Percentiles rank a stretch among this genome's conserved stretches.
Evolutionary conservation across 2,329 filamentous ascomycete genomes (phyloP).

Genomic region (Didymella pinodella): DNA sequence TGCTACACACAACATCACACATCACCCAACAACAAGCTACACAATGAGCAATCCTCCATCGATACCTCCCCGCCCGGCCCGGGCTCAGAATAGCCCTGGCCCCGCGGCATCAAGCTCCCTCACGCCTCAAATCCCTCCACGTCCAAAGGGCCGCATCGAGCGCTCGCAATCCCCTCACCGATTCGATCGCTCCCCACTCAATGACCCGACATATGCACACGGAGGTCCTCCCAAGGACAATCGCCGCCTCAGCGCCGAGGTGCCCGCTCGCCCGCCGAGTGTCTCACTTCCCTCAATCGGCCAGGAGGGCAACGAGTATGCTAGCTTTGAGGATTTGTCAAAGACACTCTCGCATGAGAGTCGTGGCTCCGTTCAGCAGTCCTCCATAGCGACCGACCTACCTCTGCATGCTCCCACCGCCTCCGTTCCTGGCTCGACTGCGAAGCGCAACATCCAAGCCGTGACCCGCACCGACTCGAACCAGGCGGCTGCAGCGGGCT

Average conservation of each 20-base stretch:
- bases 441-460: conserved; percentile 80
- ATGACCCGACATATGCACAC: conserved; percentile 68
- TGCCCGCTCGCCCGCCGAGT: conserved; percentile 71
- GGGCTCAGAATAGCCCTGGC: conserved; percentile 57
- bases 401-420: conserved; percentile 90
- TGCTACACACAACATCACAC: conserved; percentile 23
- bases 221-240: conserved; percentile 45
- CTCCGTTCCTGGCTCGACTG: conserved; percentile 79
- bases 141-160: conserved; percentile 72
- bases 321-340: conserved; percentile 61
- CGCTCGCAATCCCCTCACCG: conserved; percentile 80
- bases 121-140: conserved; percentile 79
- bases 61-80: conserved; percentile 69
- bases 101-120: conserved; percentile 51
- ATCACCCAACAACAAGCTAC: conserved; percentile 21
- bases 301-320: conserved; percentile 90
- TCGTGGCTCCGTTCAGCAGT: conserved; percentile 69
- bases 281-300: conserved; percentile 85
- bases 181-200: conserved; percentile 86
- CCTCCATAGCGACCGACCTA: conserved; percentile 79
- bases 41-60: conserved; percentile 60
- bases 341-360: conserved; percentile 45
- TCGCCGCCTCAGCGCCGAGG: conserved; percentile 47
- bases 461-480: conserved; percentile 94
- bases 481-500: conserved; percentile 81